Evolutionary conservation across 1,284 basidiomycete species (phyloP).

Genomic region (Neolentinus lepideus): DNA sequence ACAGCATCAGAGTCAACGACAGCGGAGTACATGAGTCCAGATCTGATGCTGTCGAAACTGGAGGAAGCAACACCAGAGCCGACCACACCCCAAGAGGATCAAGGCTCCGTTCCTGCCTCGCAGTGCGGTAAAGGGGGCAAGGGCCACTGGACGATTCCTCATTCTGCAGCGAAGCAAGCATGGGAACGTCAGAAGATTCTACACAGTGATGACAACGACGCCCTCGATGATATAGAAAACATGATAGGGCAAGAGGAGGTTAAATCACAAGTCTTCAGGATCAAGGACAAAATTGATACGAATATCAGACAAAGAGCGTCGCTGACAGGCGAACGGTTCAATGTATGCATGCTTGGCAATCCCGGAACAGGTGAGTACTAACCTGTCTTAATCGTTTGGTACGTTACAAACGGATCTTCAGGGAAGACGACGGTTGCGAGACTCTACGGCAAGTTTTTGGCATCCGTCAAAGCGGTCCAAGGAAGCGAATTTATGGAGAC

Average conservation of each 20-base stretch:
- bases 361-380: slow-evolving; percentile 57
- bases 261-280: slow-evolving; percentile 39
- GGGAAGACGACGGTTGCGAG: slow-evolving; percentile 67
- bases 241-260: slow-evolving; percentile 54
- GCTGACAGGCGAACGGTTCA: slow-evolving; percentile 45
- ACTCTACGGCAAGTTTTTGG: slow-evolving; percentile 54
- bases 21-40: too few relatives aligned
- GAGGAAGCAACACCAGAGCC: too few relatives aligned
- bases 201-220: slow-evolving; percentile 35
- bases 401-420: too few relatives aligned
- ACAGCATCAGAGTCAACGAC: too few relatives aligned
- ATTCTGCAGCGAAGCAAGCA: slow-evolving; percentile 13
- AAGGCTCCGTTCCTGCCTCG: too few relatives aligned
- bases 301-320: slow-evolving; percentile 36
- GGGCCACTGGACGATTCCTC: neutral
- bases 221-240: slow-evolving; percentile 48
- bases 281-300: slow-evolving; percentile 45
- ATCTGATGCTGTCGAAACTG: too few relatives aligned
- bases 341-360: slow-evolving; percentile 50
- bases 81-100: too few relatives aligned
- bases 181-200: slow-evolving; percentile 44
- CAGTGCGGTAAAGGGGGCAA: too few relatives aligned
- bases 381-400: too few relatives aligned
- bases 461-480: slow-evolving; percentile 45
- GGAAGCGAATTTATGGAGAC: slow-evolving; percentile 51